Percentiles rank a stretch among this genome's conserved stretches.
These are phyloP conservation scores for Suaeda aralocaspica DNA, from an alignment of 148 eudicot species.

Conservation along the genomic window DNA sequence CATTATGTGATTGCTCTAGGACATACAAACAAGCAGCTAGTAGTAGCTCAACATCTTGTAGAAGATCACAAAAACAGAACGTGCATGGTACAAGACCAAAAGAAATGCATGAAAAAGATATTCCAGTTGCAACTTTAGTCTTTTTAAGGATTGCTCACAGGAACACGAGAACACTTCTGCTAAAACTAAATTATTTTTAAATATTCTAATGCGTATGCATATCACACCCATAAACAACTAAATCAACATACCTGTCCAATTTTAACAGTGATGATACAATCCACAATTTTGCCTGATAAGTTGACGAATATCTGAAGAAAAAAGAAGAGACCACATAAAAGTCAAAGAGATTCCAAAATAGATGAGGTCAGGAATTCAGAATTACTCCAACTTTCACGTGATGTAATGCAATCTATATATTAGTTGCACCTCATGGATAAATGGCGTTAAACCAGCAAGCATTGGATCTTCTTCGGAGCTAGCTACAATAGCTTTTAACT, in stretches of 20 bases:
- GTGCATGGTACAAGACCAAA: neutral
- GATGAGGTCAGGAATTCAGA: neutral
- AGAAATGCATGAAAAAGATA: too few relatives aligned
- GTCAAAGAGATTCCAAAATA: conserved; percentile 18
- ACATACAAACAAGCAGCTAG: neutral
- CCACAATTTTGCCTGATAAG: conserved; percentile 54
- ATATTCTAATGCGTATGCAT: too few relatives aligned
- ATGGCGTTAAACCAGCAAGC: conserved; percentile 33
- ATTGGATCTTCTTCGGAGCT: conserved; percentile 33
- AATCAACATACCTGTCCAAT: conserved; percentile 63
- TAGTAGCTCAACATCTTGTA: neutral
- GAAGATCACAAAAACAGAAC: neutral
- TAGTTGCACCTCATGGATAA: conserved; percentile 61
- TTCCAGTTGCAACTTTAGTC: neutral
- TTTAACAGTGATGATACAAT: conserved; percentile 61
- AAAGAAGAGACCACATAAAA: neutral
- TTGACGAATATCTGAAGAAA: conserved; percentile 52
- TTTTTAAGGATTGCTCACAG: too few relatives aligned
- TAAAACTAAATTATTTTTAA: too few relatives aligned
- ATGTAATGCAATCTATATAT: neutral
- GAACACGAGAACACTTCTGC: too few relatives aligned
- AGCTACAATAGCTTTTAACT: conserved; percentile 34
- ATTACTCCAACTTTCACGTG: neutral
- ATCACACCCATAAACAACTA: neutral
- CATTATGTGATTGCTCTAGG: neutral